A percentile compares a stretch with the other conserved stretches of the same genome.
Evolutionary conservation across 768 basidiomycete genomes (phyloP).

Genomic region (Hygrophoropsis aurantiaca): DNA sequence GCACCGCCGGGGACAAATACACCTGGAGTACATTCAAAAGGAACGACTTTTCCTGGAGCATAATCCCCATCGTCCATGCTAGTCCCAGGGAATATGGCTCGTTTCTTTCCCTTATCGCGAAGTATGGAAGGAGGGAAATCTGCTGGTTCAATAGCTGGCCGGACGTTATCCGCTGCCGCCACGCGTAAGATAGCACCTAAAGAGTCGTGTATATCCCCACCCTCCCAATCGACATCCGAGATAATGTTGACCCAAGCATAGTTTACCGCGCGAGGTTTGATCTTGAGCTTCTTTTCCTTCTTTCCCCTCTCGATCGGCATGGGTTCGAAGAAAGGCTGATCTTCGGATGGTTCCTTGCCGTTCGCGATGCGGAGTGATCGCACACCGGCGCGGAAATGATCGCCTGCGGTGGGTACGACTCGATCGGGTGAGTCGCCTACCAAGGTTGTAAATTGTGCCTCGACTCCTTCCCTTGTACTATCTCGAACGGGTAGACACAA

Average conservation of each 20-base stretch:
- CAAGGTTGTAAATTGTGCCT: slow-evolving; percentile 73
- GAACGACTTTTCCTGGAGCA: slow-evolving; percentile 25
- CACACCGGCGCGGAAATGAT: slow-evolving; percentile 73
- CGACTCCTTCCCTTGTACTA: slow-evolving; percentile 26
- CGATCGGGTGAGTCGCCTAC: slow-evolving; percentile 69
- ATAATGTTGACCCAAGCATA: slow-evolving; percentile 83
- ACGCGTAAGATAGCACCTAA: slow-evolving; percentile 39
- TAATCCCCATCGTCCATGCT: slow-evolving; percentile 16
- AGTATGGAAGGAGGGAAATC: slow-evolving; percentile 19
- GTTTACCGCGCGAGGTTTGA: slow-evolving; percentile 48
- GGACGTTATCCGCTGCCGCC: slow-evolving; percentile 33
- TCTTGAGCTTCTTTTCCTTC: slow-evolving; percentile 29
- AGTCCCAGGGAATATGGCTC: slow-evolving; percentile 6
- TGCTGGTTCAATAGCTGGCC: slow-evolving; percentile 20
- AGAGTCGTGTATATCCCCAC: slow-evolving; percentile 64
- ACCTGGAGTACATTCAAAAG: slow-evolving; percentile 36
- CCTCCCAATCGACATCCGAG: slow-evolving; percentile 84
- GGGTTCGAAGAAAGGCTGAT: slow-evolving; percentile 22
- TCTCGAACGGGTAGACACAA: slow-evolving; percentile 38
- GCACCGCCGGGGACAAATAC: slow-evolving; percentile 26
- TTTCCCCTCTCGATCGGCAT: slow-evolving; percentile 18
- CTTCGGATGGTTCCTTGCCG: slow-evolving; percentile 27
- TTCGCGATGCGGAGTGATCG: slow-evolving; percentile 48
- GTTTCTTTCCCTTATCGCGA: slow-evolving; percentile 29
- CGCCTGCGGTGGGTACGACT: slow-evolving; percentile 66